Percentiles rank a stretch among this genome's conserved stretches.
Conservation (phyloP, 1,139 yeast genomes). For the Geotrichum europaeum region DNA sequence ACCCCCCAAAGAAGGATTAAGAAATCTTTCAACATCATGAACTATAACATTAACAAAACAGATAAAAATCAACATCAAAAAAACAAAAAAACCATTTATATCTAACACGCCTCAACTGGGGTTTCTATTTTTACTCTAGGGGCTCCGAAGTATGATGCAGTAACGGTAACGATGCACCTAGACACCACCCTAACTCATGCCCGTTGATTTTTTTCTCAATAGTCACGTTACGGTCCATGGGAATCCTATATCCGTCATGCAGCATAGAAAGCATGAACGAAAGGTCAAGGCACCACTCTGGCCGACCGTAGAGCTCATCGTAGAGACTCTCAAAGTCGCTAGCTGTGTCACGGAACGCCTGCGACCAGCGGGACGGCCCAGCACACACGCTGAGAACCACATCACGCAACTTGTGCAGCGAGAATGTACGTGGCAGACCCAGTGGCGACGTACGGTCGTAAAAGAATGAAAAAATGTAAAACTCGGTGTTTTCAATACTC, state of each 20-base stretch:
- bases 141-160: conserved; percentile 31
- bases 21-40: background rate
- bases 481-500: conserved; percentile 64
- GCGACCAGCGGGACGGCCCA: conserved; percentile 63
- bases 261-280: conserved; percentile 78
- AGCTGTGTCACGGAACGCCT: conserved; percentile 5
- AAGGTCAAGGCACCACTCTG: conserved; percentile 85
- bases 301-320: conserved; percentile 58
- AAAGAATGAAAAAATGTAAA: conserved; percentile 87
- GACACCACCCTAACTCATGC: conserved; percentile 90
- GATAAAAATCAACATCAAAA: background rate
- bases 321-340: conserved; percentile 32
- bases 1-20: background rate
- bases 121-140: background rate
- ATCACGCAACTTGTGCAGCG: conserved; percentile 65
- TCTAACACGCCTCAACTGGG: background rate
- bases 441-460: conserved; percentile 88
- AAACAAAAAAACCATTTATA: too few species aligned
- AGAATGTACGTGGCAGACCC: conserved; percentile 79
- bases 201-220: conserved; percentile 77
- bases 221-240: conserved; percentile 70
- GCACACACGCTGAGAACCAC: conserved; percentile 73
- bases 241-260: conserved; percentile 91
- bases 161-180: conserved; percentile 85
- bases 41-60: background rate